Base-by-base conservation (phyloP, 2,329 filamentous ascomycete genomes). In the Aspergillus hortae region DNA sequence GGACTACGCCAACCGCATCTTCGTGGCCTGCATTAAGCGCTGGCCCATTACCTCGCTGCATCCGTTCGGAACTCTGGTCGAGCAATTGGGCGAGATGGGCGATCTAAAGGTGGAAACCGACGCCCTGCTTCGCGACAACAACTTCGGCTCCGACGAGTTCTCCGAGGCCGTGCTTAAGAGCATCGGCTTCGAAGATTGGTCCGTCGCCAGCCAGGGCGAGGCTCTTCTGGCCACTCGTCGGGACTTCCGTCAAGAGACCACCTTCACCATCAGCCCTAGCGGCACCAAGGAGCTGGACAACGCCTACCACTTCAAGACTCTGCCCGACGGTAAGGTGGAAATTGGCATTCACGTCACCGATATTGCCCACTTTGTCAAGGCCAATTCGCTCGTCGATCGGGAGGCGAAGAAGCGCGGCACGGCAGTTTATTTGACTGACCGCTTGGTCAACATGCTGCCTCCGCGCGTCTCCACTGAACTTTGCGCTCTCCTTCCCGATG, bases 11-110 rank as follows among this genome's bases (percentile, higher is more conserved):
- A 95, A 96, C 74, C 88, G 91, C 65, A 99, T 99, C 65, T 99
- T 99, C 61, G 94, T 99, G 62, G 94, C 94, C 44, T 96, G 92
- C 77, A 99, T 99, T 75, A 99, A 99, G 82, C 86, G 94, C 67
- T 99, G 94, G 94, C 94, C 94, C 57, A 99, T 99, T 66, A 99
- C 94, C 25, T 99, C 94, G n/a, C 84, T 99, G 51, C 94, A 99
- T 76, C 94, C 94, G 30, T 99, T 99, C 66, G 94, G 94, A 68
- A 99, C 94, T 7, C 85, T 99, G 44, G 92, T 97, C 49, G 94
- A 99, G 76, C 90, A 96, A 74, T 86, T 99, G 49, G 94, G 94
- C 56, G 90, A 90, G 70, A 97, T 97, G 89, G 94, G 94, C 60
- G 91, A 99, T 69, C 81, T 96, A 61, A 96, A 92, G 77, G 92